These are phyloP conservation scores for Potentilla sterilis DNA, from an alignment of 306 rosid genomes.

Conservation along the genomic window DNA sequence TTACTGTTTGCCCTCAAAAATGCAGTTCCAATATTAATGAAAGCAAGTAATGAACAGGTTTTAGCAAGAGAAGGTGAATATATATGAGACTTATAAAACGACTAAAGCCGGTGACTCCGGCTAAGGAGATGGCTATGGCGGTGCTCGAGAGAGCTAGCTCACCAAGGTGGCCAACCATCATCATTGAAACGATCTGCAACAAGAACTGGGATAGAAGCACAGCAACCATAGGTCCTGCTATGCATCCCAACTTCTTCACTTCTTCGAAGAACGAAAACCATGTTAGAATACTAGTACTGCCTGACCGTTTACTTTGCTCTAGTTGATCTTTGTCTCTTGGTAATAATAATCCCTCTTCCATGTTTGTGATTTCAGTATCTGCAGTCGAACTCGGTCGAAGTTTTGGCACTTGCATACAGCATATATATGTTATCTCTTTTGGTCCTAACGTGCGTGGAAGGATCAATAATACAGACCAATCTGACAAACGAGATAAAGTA, in stretches of 20 bases:
- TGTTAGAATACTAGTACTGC: too few relatives aligned
- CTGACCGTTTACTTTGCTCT: too few relatives aligned
- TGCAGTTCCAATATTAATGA: not conserved
- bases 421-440: not conserved
- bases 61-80: not conserved
- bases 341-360: too few relatives aligned
- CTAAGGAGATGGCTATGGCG: too few relatives aligned
- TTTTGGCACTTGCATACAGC: not conserved
- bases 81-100: conserved; percentile 33
- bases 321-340: too few relatives aligned
- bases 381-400: not conserved
- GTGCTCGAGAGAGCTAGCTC: too few relatives aligned
- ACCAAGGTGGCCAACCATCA: conserved; percentile 2
- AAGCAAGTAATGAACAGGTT: not conserved
- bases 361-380: too few relatives aligned
- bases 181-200: conserved; percentile 44
- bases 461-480: not conserved
- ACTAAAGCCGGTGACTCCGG: too few relatives aligned
- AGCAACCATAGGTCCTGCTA: conserved; percentile 55
- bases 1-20: not conserved
- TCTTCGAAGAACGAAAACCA: too few relatives aligned
- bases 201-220: conserved; percentile 46
- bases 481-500: not conserved
- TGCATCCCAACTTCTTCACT: conserved; percentile 28
- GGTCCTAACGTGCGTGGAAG: not conserved